Conservation (phyloP, 2,329 filamentous ascomycete species). For the Fusarium coffeatum region DNA sequence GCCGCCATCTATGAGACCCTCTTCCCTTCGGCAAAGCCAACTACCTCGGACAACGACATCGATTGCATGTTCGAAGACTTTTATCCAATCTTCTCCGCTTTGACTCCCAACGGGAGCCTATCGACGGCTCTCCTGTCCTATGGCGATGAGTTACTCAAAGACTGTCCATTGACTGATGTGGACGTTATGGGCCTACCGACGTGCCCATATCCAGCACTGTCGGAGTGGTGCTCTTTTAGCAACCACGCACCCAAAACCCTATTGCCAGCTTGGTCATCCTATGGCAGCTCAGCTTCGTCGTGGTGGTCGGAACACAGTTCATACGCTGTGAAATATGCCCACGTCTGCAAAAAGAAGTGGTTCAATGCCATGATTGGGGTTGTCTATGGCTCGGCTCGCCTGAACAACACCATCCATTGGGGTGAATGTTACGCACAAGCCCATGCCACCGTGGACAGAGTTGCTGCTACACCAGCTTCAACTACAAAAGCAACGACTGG, state of each 20-base stretch:
- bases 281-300: background rate
- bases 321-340: background rate
- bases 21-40: background rate
- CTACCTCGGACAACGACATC: background rate
- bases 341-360: background rate
- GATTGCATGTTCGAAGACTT: background rate
- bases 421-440: background rate
- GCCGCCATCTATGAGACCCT: background rate
- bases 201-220: background rate
- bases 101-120: rapidly evolving
- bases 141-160: background rate
- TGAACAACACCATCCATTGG: background rate
- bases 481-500: background rate
- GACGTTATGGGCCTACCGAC: background rate
- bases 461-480: too few relatives aligned
- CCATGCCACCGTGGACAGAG: too few relatives aligned
- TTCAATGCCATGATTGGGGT: background rate
- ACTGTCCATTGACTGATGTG: background rate
- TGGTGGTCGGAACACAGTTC: background rate
- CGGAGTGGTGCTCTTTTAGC: background rate
- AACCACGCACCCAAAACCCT: background rate
- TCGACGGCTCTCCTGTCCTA: background rate
- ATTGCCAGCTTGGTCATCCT: background rate
- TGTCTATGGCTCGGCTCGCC: background rate
- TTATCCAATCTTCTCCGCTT: background rate